These are phyloP conservation scores for Aspergillus sclerotioniger DNA, from an alignment of 495 filamentous ascomycete species.

Conservation along the genomic window DNA sequence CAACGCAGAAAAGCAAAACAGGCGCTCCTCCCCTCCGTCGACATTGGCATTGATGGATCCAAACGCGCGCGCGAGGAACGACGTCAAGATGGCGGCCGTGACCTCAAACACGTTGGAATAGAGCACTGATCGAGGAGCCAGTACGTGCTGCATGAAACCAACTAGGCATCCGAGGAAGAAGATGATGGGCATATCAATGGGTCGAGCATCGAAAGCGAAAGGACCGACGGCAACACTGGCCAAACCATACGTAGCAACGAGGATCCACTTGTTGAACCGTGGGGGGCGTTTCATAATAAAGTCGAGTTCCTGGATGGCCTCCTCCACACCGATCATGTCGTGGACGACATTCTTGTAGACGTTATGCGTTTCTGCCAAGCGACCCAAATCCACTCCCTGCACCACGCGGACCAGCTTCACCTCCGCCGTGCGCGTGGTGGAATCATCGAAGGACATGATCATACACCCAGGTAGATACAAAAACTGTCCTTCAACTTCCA, in stretches of 20 bases:
- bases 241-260: constrained; percentile 76
- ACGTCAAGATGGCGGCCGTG: constrained; percentile 77
- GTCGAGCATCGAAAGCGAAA: constrained; percentile 81
- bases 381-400: constrained; percentile 82
- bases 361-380: constrained; percentile 79
- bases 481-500: constrained; percentile 89
- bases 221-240: constrained; percentile 77
- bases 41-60: constrained; percentile 60
- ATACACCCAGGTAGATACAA: constrained; percentile 91
- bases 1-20: constrained; percentile 89
- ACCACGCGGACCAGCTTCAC: constrained; percentile 79
- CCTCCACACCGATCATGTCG: constrained; percentile 80
- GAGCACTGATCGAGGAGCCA: constrained; percentile 76
- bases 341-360: constrained; percentile 94
- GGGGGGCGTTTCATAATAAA: constrained; percentile 62
- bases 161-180: constrained; percentile 82
- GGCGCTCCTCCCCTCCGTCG: constrained; percentile 52
- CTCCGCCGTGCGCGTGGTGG: constrained; percentile 84
- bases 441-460: constrained; percentile 94
- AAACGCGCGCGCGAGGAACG: constrained; percentile 81
- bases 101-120: constrained; percentile 89
- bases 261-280: constrained; percentile 69
- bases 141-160: constrained; percentile 76
- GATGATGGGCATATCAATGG: constrained; percentile 83
- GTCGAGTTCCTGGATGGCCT: constrained; percentile 71